phyloP scores from a whole-genome alignment of 176 grass and related monocot species.

The Juncus inflexus region DNA sequence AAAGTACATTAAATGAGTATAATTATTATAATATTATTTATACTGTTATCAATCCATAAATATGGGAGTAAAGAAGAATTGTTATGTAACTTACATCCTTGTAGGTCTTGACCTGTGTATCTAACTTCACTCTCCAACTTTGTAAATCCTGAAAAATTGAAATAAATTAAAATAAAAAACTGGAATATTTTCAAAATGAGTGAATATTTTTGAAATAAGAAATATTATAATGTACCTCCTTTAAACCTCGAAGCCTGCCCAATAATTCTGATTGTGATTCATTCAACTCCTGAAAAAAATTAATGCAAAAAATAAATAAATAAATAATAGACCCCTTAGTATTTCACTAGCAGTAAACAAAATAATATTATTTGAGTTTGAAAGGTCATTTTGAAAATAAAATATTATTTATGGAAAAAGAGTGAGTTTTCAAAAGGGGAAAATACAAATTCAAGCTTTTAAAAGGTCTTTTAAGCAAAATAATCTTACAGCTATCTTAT shows the following conservation, averaged over 20 bases:
- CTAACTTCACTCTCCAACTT: constrained; percentile 79
- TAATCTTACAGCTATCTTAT: constrained; percentile 59
- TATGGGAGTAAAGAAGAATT: too few relatives aligned
- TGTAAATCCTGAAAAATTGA: constrained; percentile 63
- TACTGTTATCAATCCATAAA: too few relatives aligned
- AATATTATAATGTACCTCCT: constrained; percentile 45
- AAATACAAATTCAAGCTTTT: constrained; percentile 4
- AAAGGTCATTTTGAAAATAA: neutral
- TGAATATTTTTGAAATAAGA: neutral
- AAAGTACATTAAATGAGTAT: neutral
- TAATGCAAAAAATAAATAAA: constrained; percentile 11
- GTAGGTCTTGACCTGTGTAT: constrained; percentile 89
- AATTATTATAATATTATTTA: too few relatives aligned
- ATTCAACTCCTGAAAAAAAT: constrained; percentile 50
- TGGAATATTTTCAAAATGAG: too few relatives aligned
- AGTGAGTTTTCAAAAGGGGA: neutral
- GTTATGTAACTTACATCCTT: constrained; percentile 58
- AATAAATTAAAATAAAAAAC: neutral
- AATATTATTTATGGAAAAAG: neutral
- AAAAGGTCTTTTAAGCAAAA: neutral
- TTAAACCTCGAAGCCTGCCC: constrained; percentile 66
- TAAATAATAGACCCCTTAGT: neutral
- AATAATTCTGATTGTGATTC: constrained; percentile 81
- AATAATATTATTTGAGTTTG: constrained; percentile 3
- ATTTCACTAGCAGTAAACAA: neutral